These are phyloP conservation scores for Mycena floridula DNA, from an alignment of 768 basidiomycete genomes.

Conservation along the genomic window DNA sequence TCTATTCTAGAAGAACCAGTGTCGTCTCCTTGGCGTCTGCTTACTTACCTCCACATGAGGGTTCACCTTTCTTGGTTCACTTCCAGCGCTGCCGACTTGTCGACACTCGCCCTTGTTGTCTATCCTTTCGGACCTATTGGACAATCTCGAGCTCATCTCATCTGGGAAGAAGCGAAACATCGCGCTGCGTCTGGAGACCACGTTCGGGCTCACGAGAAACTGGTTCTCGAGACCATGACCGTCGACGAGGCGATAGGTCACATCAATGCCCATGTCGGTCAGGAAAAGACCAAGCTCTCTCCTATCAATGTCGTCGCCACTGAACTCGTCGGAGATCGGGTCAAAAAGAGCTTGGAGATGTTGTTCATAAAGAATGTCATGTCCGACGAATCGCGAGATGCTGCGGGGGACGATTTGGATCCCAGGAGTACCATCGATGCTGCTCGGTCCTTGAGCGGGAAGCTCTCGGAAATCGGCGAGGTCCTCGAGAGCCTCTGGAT, in stretches of 20 bases:
- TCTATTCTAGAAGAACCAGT: slow-evolving; percentile 13
- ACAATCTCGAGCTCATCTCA: slow-evolving; percentile 33
- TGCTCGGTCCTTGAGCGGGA: slow-evolving; percentile 59
- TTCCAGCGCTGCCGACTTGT: slow-evolving; percentile 40
- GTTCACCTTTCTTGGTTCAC: slow-evolving; percentile 31
- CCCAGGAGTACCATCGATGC: slow-evolving; percentile 47
- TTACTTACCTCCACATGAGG: slow-evolving; percentile 50
- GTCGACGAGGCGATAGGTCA: slow-evolving; percentile 50
- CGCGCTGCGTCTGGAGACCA: slow-evolving; percentile 13
- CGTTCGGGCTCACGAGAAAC: slow-evolving; percentile 46
- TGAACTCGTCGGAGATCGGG: slow-evolving; percentile 41
- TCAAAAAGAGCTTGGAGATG: slow-evolving; percentile 44
- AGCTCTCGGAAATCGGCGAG: slow-evolving; percentile 45
- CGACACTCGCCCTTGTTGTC: slow-evolving; percentile 53
- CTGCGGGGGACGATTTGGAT: slow-evolving; percentile 32
- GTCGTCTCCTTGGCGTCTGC: slow-evolving; percentile 35
- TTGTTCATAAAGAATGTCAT: slow-evolving; percentile 45
- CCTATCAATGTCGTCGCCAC: slow-evolving; percentile 48
- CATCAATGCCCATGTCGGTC: slow-evolving; percentile 6
- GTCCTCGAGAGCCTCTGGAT: slow-evolving; percentile 54
- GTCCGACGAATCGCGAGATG: slow-evolving; percentile 11
- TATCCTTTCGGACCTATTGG: slow-evolving; percentile 34
- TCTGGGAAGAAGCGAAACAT: slow-evolving; percentile 30
- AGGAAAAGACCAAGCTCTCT: slow-evolving; percentile 16
- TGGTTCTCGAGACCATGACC: slow-evolving; percentile 45